These are phyloP conservation scores for Obba rivulosa DNA, from an alignment of 768 basidiomycete species.

Conservation along the genomic window DNA sequence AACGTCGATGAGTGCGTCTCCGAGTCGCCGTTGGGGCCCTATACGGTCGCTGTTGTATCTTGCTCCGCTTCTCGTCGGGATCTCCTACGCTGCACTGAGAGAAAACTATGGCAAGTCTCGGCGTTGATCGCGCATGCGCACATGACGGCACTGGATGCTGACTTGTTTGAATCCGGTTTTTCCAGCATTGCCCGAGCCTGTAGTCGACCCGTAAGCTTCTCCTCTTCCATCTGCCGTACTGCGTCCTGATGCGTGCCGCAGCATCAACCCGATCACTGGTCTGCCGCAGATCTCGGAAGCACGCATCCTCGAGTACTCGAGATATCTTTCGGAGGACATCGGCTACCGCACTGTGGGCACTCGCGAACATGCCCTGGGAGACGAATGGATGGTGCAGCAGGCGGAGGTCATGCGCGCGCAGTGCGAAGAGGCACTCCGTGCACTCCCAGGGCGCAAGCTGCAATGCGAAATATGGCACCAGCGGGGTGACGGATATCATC, in stretches of 20 bases:
- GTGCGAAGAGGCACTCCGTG: conserved; percentile 47
- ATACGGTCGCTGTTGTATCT: conserved; percentile 51
- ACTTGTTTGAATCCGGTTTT: neutral
- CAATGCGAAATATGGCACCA: conserved; percentile 92
- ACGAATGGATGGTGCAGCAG: conserved; percentile 73
- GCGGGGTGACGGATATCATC: conserved; percentile 80
- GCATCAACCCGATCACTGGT: conserved; percentile 43
- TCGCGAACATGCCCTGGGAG: conserved; percentile 78
- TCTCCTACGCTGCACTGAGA: conserved; percentile 45
- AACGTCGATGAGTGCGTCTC: conserved; percentile 13
- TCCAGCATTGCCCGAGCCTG: conserved; percentile 53
- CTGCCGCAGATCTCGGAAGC: conserved; percentile 70
- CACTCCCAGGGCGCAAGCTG: conserved; percentile 43
- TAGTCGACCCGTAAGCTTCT: conserved; percentile 43
- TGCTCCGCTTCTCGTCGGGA: conserved; percentile 47
- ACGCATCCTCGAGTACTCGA: conserved; percentile 57
- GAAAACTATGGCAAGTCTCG: conserved; percentile 35
- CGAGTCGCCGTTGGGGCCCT: conserved; percentile 45
- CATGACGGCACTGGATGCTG: neutral
- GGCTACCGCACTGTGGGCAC: conserved; percentile 93
- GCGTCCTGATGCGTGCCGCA: conserved; percentile 3
- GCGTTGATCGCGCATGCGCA: conserved; percentile 4
- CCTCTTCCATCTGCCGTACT: neutral
- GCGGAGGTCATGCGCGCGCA: conserved; percentile 54
- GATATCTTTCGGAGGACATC: conserved; percentile 75